Percentiles rank a stretch among this genome's conserved stretches.
These are phyloP conservation scores for Backusella tarrabulga DNA, from an alignment of 192 early-diverging fungal genomes.

Conservation along the genomic window DNA sequence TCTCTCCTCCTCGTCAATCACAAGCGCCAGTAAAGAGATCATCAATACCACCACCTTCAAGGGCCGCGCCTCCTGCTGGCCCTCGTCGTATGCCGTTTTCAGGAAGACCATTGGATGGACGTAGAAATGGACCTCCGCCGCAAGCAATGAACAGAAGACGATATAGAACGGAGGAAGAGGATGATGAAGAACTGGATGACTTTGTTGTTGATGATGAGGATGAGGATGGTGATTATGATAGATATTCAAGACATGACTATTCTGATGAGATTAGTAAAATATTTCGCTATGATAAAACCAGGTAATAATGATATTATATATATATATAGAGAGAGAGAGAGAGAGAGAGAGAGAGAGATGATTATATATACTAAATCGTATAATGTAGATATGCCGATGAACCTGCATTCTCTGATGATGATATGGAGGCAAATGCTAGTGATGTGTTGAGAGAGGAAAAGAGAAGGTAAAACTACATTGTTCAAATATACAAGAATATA, in stretches of 20 bases:
- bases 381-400: conserved; percentile 34
- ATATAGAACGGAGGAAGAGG: conserved; percentile 27
- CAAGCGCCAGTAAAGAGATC: neutral
- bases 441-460: conserved; percentile 37
- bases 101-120: conserved; percentile 1
- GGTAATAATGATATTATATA: conserved; percentile 8
- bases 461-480: conserved; percentile 26
- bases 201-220: conserved; percentile 40
- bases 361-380: neutral
- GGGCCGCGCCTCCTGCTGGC: neutral
- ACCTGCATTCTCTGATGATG: conserved; percentile 34
- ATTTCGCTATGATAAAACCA: conserved; percentile 34
- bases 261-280: conserved; percentile 33
- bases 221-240: conserved; percentile 16
- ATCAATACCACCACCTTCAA: neutral
- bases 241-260: conserved; percentile 9
- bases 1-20: neutral
- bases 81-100: conserved; percentile 28
- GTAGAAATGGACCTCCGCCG: neutral
- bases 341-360: neutral
- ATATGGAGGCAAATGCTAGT: conserved; percentile 43
- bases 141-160: neutral
- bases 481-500: neutral
- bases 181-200: conserved; percentile 28
- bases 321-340: neutral